Conservation (phyloP, 352 stramenopile species). For the Phytophthora hybrid region DNA sequence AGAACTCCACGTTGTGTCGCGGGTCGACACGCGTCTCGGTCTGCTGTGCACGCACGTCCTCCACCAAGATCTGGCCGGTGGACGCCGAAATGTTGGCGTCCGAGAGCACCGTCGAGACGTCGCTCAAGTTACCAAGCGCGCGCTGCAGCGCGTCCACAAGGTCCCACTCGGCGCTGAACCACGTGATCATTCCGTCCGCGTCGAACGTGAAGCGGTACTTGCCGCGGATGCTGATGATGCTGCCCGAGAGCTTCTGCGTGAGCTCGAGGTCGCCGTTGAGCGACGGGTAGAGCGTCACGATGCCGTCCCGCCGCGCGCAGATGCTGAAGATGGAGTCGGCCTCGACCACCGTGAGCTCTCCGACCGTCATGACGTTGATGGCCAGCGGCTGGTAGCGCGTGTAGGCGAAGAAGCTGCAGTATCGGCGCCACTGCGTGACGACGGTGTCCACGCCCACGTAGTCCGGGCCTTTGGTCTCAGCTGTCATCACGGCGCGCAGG, state of each 20-base stretch:
- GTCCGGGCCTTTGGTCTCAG: slow-evolving; percentile 52
- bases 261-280: slow-evolving; percentile 50
- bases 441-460: slow-evolving; percentile 63
- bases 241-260: slow-evolving; percentile 59
- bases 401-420: slow-evolving; percentile 55
- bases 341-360: slow-evolving; percentile 55
- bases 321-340: slow-evolving; percentile 51
- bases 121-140: slow-evolving; percentile 46
- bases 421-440: slow-evolving; percentile 61
- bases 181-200: slow-evolving; percentile 43
- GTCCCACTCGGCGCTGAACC: slow-evolving; percentile 66
- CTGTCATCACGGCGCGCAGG: slow-evolving; percentile 58
- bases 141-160: slow-evolving; percentile 57
- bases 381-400: slow-evolving; percentile 44
- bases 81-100: slow-evolving; percentile 61
- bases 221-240: slow-evolving; percentile 44
- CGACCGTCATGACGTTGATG: slow-evolving; percentile 45
- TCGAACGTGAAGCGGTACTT: slow-evolving; percentile 70
- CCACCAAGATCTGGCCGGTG: slow-evolving; percentile 54
- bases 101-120: slow-evolving; percentile 50
- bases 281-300: slow-evolving; percentile 55
- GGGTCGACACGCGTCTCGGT: slow-evolving; percentile 26
- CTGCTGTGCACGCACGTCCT: slow-evolving; percentile 13
- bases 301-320: slow-evolving; percentile 47
- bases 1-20: slow-evolving; percentile 51